Percentiles rank a stretch among this genome's conserved stretches.
phyloP scores from a whole-genome alignment of 768 basidiomycete genomes.

The Calocybe gangraenosa region DNA sequence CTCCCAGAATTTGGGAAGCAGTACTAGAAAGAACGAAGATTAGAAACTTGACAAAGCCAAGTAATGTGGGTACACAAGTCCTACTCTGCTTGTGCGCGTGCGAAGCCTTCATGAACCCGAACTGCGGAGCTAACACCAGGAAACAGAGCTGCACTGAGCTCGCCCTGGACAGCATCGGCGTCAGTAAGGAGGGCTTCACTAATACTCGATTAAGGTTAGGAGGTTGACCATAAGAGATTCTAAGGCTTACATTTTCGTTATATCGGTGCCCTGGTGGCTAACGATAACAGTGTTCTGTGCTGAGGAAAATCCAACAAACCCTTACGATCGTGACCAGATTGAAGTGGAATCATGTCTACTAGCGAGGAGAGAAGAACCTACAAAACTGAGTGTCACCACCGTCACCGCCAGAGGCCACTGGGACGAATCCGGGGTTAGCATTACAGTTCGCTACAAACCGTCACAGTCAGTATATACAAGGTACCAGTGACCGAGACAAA shows the following conservation, averaged over 20 bases:
- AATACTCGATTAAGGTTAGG: background rate
- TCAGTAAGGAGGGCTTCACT: conserved; percentile 38
- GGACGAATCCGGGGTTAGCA: conserved; percentile 36
- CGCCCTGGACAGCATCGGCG: conserved; percentile 24
- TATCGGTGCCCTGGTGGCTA: conserved; percentile 39
- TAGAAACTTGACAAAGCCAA: background rate
- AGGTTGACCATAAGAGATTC: background rate
- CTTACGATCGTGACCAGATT: conserved; percentile 4
- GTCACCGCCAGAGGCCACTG: conserved; percentile 42
- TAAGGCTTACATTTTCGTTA: conserved; percentile 27
- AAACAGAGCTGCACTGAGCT: conserved; percentile 36
- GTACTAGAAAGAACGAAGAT: conserved; percentile 25
- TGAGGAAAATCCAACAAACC: conserved; percentile 26
- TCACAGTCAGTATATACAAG: background rate
- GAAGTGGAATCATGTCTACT: background rate
- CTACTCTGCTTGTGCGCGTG: conserved; percentile 35
- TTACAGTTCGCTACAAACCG: conserved; percentile 30
- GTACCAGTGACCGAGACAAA: background rate
- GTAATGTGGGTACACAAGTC: conserved; percentile 2
- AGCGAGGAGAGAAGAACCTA: conserved; percentile 12
- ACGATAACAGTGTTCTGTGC: conserved; percentile 35
- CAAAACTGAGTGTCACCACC: conserved; percentile 36
- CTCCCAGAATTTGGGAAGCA: conserved; percentile 34
- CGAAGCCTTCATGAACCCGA: conserved; percentile 43
- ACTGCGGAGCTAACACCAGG: conserved; percentile 41